Base-by-base conservation (phyloP, 768 basidiomycete species). In the Thelephora ganbajun region DNA sequence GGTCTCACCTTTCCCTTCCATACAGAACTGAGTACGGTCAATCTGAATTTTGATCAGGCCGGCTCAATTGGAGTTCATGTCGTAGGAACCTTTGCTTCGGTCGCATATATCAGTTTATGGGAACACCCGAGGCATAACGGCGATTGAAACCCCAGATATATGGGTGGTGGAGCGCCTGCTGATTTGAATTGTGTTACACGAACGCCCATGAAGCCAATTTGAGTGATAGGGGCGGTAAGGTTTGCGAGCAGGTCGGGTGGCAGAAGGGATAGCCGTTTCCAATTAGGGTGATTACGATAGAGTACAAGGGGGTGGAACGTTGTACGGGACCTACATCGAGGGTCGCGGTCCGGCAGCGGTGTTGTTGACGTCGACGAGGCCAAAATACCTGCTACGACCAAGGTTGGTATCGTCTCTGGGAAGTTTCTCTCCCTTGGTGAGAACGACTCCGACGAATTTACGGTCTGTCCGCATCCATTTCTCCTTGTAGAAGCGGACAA, bases 401-500 rank as follows among this genome's bases (percentile, higher is more conserved):
- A 68, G 65, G 1, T 61, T 58, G 0, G 66, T 62, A 59, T 88
- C 84, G 59, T 96, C 81, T 45, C 93, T 73, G 4, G 96, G 96
- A 16, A 99, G 73, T 50, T 71, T 77, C 57, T 99, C 92, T 30
- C 87, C 87, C 45, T 79, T 78, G 43, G 80, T 72, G 22, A 85
- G 71, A 6, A 88, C 89, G 33, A 99, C 72, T 23, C 96, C 96
- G 42, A 97, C 73, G 56, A 75, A 90, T 57, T 77, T 79, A 45
- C 87, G 77, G 55, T 85, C 78, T 44, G 77, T 73, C 23, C 78
- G 72, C 69, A 79, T 72, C 68, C 77, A 79, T 49, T 80, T 83
- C 61, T 78, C 69, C 62, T 80, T 83, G 78, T 96, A 99, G 66
- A 92, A 98, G 36, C 91, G 87, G 35, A 99, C 88, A 59, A 77